Evolutionary conservation across 179 eudicot genomes (phyloP).

Genomic region (Heliamphora pulchella): DNA sequence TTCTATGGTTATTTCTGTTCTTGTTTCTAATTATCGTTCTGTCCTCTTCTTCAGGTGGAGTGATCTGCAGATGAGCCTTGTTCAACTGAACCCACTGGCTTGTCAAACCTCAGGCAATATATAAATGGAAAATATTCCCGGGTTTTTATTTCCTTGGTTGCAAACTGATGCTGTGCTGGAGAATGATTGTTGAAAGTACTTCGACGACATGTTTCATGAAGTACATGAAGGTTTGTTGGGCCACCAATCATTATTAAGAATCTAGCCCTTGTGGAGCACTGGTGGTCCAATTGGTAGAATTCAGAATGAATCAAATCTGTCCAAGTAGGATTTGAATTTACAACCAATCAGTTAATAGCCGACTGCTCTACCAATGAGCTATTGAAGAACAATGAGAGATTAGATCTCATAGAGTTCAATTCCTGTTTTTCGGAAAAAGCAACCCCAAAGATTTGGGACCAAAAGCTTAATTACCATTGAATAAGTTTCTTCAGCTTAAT

Average conservation of each 20-base stretch:
- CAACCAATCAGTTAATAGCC: too few relatives aligned
- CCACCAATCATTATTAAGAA: not conserved
- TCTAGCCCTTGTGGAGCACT: too few relatives aligned
- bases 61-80: not conserved
- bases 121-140: not conserved
- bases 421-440: too few relatives aligned
- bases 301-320: too few relatives aligned
- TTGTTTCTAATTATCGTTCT: not conserved
- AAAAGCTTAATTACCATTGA: too few relatives aligned
- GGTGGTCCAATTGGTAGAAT: too few relatives aligned
- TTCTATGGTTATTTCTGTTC: not conserved
- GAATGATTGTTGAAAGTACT: not conserved
- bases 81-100: not conserved
- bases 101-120: not conserved
- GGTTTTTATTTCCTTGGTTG: not conserved
- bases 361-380: too few relatives aligned
- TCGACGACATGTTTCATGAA: not conserved
- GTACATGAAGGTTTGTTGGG: slow-evolving; percentile 1
- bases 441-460: too few relatives aligned
- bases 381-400: too few relatives aligned
- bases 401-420: too few relatives aligned
- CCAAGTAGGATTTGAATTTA: too few relatives aligned
- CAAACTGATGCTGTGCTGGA: not conserved
- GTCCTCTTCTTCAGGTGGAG: not conserved
- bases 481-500: too few relatives aligned